These are phyloP conservation scores for Anthostomella pinea DNA, from an alignment of 2,329 filamentous ascomycete species.

Conservation along the genomic window DNA sequence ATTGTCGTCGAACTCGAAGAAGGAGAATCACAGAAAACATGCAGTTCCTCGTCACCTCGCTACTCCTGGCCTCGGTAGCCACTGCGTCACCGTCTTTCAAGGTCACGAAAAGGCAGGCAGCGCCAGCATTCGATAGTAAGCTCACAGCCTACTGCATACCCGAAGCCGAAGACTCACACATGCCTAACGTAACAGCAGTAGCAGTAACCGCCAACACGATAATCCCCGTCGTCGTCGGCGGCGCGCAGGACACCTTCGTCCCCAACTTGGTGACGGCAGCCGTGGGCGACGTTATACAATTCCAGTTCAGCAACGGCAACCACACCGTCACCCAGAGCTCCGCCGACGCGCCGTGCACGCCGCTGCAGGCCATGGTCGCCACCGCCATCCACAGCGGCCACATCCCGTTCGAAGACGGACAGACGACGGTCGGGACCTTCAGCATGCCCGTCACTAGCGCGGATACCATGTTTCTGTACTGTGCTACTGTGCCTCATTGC, in stretches of 20 bases:
- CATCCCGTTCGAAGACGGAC: slow-evolving; percentile 36
- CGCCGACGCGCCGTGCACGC: slow-evolving; percentile 35
- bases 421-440: slow-evolving; percentile 42
- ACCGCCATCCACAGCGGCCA: slow-evolving; percentile 40
- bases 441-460: slow-evolving; percentile 43
- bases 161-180: no score
- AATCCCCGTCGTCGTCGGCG: slow-evolving; percentile 38
- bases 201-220: slow-evolving; percentile 15
- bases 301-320: slow-evolving; percentile 43
- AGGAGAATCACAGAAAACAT: no score
- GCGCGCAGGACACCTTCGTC: slow-evolving; percentile 36
- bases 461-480: slow-evolving; percentile 49
- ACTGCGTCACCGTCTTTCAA: no score
- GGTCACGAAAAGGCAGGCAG: no score
- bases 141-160: no score
- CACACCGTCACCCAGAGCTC: slow-evolving; percentile 43
- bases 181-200: slow-evolving; percentile 7
- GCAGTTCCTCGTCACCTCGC: no score
- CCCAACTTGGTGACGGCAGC: slow-evolving; percentile 35
- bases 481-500: slow-evolving; percentile 47
- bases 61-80: no score
- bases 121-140: no score
- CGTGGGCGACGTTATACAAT: slow-evolving; percentile 39
- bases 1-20: no score
- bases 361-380: slow-evolving; percentile 33